Evolutionary conservation across 176 grass and related monocot genomes (phyloP).

Genomic region (Luzula sylvatica): DNA sequence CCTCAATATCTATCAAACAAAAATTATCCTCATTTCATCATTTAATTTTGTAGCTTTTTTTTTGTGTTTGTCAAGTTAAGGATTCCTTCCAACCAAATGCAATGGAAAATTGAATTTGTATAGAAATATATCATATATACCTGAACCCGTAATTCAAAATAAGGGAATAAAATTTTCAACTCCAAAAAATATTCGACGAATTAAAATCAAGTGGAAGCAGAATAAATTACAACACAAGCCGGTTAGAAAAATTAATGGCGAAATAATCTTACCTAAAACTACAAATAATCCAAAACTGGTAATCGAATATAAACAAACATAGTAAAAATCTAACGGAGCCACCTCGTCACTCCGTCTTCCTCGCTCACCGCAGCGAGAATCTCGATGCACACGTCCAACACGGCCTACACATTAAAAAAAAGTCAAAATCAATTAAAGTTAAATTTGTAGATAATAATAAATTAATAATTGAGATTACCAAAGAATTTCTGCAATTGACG

Average conservation of each 20-base stretch:
- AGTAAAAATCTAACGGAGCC: slow-evolving; percentile 41
- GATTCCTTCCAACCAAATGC: too few species aligned
- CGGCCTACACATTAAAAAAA: slow-evolving; percentile 28
- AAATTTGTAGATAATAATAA: slow-evolving; percentile 8
- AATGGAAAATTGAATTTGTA: too few species aligned
- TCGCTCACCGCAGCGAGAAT: slow-evolving; percentile 65
- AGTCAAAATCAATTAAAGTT: neutral
- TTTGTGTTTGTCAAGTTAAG: too few species aligned
- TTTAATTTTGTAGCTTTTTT: too few species aligned
- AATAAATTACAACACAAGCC: slow-evolving; percentile 18
- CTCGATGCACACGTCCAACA: slow-evolving; percentile 66
- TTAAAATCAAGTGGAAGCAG: slow-evolving; percentile 10
- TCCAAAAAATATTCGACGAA: neutral
- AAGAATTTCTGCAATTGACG: slow-evolving; percentile 76
- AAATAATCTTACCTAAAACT: slow-evolving; percentile 6
- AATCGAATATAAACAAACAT: slow-evolving; percentile 11
- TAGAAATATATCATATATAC: too few species aligned
- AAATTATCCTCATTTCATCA: too few species aligned
- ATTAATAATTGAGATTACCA: slow-evolving; percentile 30
- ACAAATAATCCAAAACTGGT: slow-evolving; percentile 19
- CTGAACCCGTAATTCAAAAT: too few species aligned
- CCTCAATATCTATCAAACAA: too few species aligned
- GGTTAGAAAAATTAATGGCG: neutral
- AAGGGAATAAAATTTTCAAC: slow-evolving; percentile 3
- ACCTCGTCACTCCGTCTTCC: slow-evolving; percentile 74